Evolutionary conservation across 1,284 basidiomycete species (phyloP).

Genomic region (Microstroma glucosiphilum): DNA sequence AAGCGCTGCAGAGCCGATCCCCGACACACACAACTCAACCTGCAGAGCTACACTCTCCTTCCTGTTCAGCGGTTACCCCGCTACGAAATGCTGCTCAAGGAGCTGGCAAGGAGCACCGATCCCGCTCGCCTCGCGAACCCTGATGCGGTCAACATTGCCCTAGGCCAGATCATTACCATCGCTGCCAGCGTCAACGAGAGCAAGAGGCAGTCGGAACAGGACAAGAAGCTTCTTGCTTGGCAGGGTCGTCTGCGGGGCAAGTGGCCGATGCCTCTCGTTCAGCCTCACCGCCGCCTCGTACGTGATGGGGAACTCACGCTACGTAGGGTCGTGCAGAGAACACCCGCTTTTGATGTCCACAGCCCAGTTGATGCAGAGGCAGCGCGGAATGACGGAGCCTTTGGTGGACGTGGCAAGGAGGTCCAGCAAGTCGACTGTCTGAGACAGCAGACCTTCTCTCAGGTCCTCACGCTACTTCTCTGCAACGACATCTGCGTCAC

Average conservation of each 20-base stretch:
- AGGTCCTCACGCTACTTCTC: conserved; percentile 56
- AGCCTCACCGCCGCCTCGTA: conserved; percentile 76
- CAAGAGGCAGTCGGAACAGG: conserved; percentile 52
- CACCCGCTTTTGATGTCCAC: conserved; percentile 58
- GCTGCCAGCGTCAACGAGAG: conserved; percentile 48
- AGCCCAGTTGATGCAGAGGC: not conserved
- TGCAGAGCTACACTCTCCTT: conserved; percentile 88
- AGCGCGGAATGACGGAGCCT: conserved; percentile 1
- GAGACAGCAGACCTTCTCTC: conserved; percentile 54
- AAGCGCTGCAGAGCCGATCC: conserved; percentile 55
- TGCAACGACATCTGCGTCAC: conserved; percentile 89
- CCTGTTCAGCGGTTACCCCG: conserved; percentile 94
- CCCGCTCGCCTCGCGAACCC: conserved; percentile 21
- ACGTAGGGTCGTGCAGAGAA: conserved; percentile 82
- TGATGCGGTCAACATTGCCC: conserved; percentile 18
- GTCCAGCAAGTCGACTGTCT: conserved; percentile 78
- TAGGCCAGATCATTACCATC: conserved; percentile 39
- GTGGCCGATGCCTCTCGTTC: conserved; percentile 77
- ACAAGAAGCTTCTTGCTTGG: conserved; percentile 55
- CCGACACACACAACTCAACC: conserved; percentile 87
- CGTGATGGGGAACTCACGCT: conserved; percentile 65
- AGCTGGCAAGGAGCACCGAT: conserved; percentile 41
- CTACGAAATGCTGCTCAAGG: conserved; percentile 68
- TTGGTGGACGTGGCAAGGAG: not conserved
- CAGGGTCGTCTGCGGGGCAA: conserved; percentile 81